Percentiles rank a stretch among this genome's conserved stretches.
Evolutionary conservation across 768 basidiomycete genomes (phyloP).

Genomic region (Royoungia palumana): DNA sequence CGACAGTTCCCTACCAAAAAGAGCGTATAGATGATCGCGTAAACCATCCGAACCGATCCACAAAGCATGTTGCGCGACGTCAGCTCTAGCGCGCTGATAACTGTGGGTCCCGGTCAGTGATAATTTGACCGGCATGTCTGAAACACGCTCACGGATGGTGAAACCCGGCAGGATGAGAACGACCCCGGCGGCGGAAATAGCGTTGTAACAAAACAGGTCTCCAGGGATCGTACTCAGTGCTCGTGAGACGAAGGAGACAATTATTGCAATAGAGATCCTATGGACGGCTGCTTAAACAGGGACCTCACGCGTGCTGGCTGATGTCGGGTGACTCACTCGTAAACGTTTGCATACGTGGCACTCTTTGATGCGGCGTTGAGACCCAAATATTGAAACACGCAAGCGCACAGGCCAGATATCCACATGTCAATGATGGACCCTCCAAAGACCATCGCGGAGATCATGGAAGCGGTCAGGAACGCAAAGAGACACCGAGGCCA

Average conservation of each 20-base stretch:
- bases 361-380: slow-evolving; percentile 81
- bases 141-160: slow-evolving; percentile 58
- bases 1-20: slow-evolving; percentile 53
- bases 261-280: slow-evolving; percentile 80
- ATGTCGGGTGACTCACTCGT: slow-evolving; percentile 67
- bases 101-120: slow-evolving; percentile 32
- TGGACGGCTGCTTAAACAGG: neutral
- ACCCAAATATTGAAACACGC: slow-evolving; percentile 73
- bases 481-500: slow-evolving; percentile 68
- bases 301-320: neutral
- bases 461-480: slow-evolving; percentile 73
- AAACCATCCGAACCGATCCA: slow-evolving; percentile 79
- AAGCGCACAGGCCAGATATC: slow-evolving; percentile 68
- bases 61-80: slow-evolving; percentile 80
- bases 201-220: slow-evolving; percentile 81
- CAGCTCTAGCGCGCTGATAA: slow-evolving; percentile 75
- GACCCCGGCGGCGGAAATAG: slow-evolving; percentile 85
- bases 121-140: neutral
- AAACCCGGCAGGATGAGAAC: slow-evolving; percentile 91
- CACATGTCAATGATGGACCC: slow-evolving; percentile 82
- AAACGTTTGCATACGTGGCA: slow-evolving; percentile 91
- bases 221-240: slow-evolving; percentile 74
- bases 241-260: slow-evolving; percentile 81
- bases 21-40: slow-evolving; percentile 82
- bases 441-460: slow-evolving; percentile 80